Base-by-base conservation (phyloP, 1,284 basidiomycete species). In the Anthracocystis walkeri region DNA sequence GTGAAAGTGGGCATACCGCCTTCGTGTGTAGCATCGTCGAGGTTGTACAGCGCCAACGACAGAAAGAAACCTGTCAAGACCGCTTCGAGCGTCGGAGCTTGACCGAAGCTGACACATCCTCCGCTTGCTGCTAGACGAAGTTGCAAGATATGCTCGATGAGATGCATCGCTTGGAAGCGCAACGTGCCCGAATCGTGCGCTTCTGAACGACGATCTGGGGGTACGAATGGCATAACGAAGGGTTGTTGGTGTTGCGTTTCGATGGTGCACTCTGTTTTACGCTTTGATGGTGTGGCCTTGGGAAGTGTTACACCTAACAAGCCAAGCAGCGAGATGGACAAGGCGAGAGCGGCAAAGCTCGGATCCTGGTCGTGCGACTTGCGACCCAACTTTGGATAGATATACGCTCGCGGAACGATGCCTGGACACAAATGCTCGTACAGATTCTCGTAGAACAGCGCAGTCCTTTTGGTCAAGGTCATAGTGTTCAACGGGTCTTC, bases 401-500 rank as follows among this genome's bases (percentile, higher is more conserved):
- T 67, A 51, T 74, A 78, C 2, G 72, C 65, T 4, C 77, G 46
- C 7, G 77, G 74, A 33, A 80, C 76, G 33, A 82, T 77, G 16
- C 61, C 73, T 0, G 60, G 49, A 50, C 77, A 79, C 35, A 82
- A 58, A 11, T 65, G 56, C 14, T 77, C 77, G 70, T 82, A 80
- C 2, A 80, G 58, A n/a, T 75, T 78, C 10, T 79, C 72, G 65
- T 78, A 82, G 63, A 77, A 82, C 42, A 77, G 56, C 21, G 77
- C 77, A 12, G 80, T 80, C 23, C 78, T 58, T 27, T 65, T 68
- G 20, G 79, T 82, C 56, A 82, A 65, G 7, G 72, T 68, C 41
- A 67, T 65, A 11, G 78, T 81, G 48, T 77, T 80, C 14, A 73
- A 53, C 20, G 70, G 65, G 12, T 73, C 65, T 3, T 62, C 64